phyloP scores from a whole-genome alignment of 2,329 filamentous ascomycete species.

The Aspergillus sp. region DNA sequence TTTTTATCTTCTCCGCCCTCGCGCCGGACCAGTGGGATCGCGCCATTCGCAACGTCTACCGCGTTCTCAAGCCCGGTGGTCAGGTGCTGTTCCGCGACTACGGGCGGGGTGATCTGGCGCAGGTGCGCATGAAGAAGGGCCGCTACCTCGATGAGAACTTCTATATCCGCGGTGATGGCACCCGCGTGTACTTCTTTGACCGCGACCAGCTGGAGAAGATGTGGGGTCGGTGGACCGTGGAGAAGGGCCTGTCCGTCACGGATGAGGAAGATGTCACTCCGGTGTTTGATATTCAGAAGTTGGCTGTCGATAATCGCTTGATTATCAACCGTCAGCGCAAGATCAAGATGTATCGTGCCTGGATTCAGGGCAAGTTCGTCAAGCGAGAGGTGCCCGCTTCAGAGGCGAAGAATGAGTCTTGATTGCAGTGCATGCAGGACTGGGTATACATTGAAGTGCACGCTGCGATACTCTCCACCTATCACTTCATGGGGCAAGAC shows the following conservation, averaged over 20 bases:
- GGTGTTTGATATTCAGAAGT: conserved; percentile 69
- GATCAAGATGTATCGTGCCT: conserved; percentile 98
- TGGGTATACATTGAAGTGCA: no score
- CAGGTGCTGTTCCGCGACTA: conserved; percentile 95
- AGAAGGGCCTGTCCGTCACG: conserved; percentile 27
- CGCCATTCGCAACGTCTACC: conserved; percentile 77
- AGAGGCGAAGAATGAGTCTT: conserved; percentile 14
- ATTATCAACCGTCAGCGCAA: conserved; percentile 87
- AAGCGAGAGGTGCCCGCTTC: conserved; percentile 26
- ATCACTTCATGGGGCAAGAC: no score
- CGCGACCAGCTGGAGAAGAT: conserved; percentile 75
- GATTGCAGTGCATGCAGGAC: background rate
- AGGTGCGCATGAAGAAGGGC: conserved; percentile 95
- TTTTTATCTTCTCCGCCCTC: conserved; percentile 96
- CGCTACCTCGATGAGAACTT: conserved; percentile 96
- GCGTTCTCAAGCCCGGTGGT: conserved; percentile 86
- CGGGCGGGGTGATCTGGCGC: conserved; percentile 88
- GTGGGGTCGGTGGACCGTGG: conserved; percentile 60
- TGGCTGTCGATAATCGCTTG: conserved; percentile 83
- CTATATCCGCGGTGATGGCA: conserved; percentile 92
- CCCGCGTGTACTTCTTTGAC: conserved; percentile 96
- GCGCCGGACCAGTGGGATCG: conserved; percentile 80
- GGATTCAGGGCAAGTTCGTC: conserved; percentile 51
- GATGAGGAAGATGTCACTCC: conserved; percentile 16
- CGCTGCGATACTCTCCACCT: no score